Evolutionary conservation across 2,329 filamentous ascomycete species (phyloP), one percentile per base, ranked within the genome.

Genomic region (Nemania diffusa): DNA sequence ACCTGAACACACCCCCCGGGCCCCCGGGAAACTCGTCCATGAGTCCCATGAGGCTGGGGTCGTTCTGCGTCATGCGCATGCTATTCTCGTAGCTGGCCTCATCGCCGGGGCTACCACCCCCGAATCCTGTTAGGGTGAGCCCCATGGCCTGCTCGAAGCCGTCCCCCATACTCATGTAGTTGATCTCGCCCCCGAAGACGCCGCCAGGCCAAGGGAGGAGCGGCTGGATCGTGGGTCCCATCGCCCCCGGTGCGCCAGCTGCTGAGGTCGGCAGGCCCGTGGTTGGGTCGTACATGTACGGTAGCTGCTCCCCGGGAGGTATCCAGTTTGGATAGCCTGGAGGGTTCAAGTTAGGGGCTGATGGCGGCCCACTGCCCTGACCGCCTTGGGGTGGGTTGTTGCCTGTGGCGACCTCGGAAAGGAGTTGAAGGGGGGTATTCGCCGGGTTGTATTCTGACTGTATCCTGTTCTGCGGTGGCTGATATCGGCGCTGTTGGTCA

Each of bases 381-480:
- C 62, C 51, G 37, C 64, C 69, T 13, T 71, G 73, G 37, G 76
- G 71, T 5, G 75, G 76, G 50, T 82, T 80, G 57, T 83, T 81
- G 37, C 78, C 65, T 2, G 83, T 84, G n/a, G 85, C 85, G 37
- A 88, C 83, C 71, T 88, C 86, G 42, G 86, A 88, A 6, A 88
- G 81, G 26, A 88, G 79, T 59, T 88, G 84, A 3, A 88, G 80
- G 1, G 85, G 85, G 0, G 85, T 87, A 72, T 84, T 87, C 34
- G 80, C 80, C 0, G 79, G 51, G 62, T 73, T 69, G 60, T 78
- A 78, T 27, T 76, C 75, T 1, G 70, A 48, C 24, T 73, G 73
- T 40, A 71, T 74, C 22, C 59, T 72, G 11, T 62, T 72, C 11
- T 71, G 73, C 13, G 51, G 67, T 60, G 69, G 69, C 46, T 69